These are phyloP conservation scores for Hemileia vastatrix DNA, from an alignment of 1,284 basidiomycete species.

Conservation along the genomic window DNA sequence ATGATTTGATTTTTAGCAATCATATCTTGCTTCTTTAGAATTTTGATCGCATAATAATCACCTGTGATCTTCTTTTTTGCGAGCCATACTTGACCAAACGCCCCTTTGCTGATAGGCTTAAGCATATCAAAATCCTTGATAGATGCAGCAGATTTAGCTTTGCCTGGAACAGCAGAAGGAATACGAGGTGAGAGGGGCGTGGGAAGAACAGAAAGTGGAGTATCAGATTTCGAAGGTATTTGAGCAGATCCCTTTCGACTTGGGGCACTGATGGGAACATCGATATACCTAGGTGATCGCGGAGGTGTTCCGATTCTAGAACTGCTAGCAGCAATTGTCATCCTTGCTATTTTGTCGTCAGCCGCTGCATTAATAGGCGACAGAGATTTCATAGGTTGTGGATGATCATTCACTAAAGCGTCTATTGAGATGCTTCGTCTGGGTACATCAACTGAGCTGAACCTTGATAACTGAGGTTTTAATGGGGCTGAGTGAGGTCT, in stretches of 20 bases:
- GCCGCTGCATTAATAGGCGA: conserved; percentile 6
- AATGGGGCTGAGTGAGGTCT: neutral
- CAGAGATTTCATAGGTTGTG: neutral
- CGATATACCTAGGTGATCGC: conserved; percentile 8
- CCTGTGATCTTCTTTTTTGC: conserved; percentile 97
- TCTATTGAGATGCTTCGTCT: too few species aligned
- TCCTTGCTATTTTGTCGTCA: conserved; percentile 1
- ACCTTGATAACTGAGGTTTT: neutral
- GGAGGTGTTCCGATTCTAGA: conserved; percentile 15
- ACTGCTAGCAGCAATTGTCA: neutral
- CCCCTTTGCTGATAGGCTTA: conserved; percentile 98
- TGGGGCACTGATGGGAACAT: neutral
- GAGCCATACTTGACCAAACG: conserved; percentile 95
- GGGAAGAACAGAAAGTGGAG: conserved; percentile 48
- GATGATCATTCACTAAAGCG: too few species aligned
- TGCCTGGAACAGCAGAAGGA: conserved; percentile 62
- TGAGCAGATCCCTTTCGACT: conserved; percentile 9
- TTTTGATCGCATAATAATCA: conserved; percentile 99
- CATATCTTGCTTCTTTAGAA: conserved; percentile 99
- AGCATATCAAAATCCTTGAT: conserved; percentile 99
- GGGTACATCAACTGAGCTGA: neutral
- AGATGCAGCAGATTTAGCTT: conserved; percentile 72
- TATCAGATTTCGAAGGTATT: neutral
- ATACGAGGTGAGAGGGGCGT: conserved; percentile 70
- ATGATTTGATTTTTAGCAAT: conserved; percentile 99